Conservation (phyloP, 441 rosid species). For the Bocquillonia castaneifolia region DNA sequence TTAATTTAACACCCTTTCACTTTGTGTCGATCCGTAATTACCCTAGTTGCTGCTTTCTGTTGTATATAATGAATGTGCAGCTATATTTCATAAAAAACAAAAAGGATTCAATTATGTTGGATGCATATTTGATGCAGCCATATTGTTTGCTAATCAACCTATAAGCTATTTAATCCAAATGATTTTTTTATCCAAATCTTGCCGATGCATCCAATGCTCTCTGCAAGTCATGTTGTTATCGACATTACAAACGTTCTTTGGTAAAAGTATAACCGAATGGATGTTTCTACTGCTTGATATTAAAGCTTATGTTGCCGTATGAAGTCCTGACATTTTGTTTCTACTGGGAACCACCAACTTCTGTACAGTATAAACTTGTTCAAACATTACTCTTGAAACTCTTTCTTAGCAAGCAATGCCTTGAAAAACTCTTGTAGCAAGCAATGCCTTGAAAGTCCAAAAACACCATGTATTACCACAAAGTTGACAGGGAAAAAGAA, state of each 20-base stretch:
- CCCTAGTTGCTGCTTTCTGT: not conserved
- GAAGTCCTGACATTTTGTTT: not conserved
- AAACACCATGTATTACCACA: not conserved
- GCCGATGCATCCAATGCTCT: not conserved
- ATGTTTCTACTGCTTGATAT: not conserved
- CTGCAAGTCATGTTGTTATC: not conserved
- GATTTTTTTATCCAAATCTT: not conserved
- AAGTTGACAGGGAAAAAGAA: not conserved
- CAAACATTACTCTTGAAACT: conserved; percentile 1
- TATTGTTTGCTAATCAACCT: no score
- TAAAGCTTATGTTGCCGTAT: not conserved
- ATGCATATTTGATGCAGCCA: no score
- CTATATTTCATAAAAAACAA: no score
- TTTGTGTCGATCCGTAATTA: no score
- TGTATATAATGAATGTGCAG: no score
- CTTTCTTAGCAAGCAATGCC: not conserved
- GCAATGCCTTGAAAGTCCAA: not conserved
- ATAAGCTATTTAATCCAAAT: no score
- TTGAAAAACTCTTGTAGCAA: not conserved
- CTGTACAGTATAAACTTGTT: not conserved
- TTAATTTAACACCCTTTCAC: no score
- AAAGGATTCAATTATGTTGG: no score
- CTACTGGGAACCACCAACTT: not conserved
- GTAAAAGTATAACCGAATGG: no score
- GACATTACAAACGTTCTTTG: no score